Conservation (phyloP, 805 yeast genomes). For the Schwanniomyces polymorphus region DNA sequence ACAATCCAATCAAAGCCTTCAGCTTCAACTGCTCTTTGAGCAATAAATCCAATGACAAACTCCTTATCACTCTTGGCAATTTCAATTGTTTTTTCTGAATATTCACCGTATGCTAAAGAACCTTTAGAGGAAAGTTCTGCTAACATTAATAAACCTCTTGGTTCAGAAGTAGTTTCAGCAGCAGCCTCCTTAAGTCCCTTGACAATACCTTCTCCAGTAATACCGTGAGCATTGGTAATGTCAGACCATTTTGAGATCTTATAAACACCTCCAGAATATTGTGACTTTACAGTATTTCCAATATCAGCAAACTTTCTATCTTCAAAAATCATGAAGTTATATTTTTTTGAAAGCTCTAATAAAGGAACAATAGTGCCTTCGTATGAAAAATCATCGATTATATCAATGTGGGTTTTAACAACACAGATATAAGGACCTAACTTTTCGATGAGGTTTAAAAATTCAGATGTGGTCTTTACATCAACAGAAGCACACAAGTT, state of each 20-base stretch:
- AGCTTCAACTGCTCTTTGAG: conserved; percentile 78
- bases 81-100: conserved; percentile 83
- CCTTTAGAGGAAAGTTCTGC: conserved; percentile 96
- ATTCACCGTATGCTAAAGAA: conserved; percentile 88
- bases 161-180: conserved; percentile 66
- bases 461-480: conserved; percentile 76
- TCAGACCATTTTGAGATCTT: conserved; percentile 94
- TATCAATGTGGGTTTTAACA: conserved; percentile 93
- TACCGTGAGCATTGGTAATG: conserved; percentile 96
- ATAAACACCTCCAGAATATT: conserved; percentile 87
- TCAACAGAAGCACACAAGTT: conserved; percentile 95
- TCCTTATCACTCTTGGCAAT: conserved; percentile 85
- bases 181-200: conserved; percentile 83
- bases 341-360: conserved; percentile 69
- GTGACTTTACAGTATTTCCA: conserved; percentile 95
- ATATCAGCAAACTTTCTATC: conserved; percentile 98
- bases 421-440: conserved; percentile 91
- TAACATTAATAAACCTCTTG: conserved; percentile 89
- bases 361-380: conserved; percentile 80
- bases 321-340: conserved; percentile 89
- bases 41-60: conserved; percentile 95
- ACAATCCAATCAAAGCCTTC: conserved; percentile 94
- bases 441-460: conserved; percentile 67
- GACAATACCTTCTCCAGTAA: conserved; percentile 93
- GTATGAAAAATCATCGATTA: conserved; percentile 82